Evolutionary conservation across 2,329 filamentous ascomycete genomes (phyloP).

Genomic region (Xylariaceae sp.): DNA sequence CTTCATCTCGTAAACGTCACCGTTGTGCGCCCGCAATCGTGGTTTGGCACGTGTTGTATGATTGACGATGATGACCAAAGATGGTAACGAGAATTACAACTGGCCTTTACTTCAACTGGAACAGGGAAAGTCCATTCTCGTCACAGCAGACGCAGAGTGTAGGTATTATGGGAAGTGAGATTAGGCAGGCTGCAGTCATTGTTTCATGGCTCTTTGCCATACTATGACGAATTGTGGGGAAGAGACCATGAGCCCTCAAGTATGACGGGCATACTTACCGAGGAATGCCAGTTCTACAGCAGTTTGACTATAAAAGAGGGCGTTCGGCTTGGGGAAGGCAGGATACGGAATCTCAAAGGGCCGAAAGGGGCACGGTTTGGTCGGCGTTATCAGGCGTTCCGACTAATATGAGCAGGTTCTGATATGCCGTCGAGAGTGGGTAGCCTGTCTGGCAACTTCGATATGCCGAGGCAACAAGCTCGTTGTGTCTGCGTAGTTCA

Average conservation of each 20-base stretch:
- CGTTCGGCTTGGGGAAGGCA: neutral
- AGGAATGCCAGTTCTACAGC: neutral
- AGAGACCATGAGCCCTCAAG: neutral
- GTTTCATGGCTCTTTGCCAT: neutral
- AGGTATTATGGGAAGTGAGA: neutral
- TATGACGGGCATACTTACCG: neutral
- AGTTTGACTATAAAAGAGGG: neutral
- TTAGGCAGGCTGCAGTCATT: neutral
- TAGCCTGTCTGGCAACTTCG: neutral
- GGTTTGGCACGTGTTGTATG: neutral
- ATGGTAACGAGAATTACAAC: neutral
- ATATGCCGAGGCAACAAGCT: neutral
- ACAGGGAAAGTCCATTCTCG: neutral
- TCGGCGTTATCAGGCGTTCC: conserved; percentile 8
- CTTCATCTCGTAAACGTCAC: neutral
- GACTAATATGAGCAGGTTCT: neutral
- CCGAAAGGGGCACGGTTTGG: conserved; percentile 8
- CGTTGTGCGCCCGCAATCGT: neutral
- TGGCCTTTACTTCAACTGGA: neutral
- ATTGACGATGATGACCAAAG: neutral
- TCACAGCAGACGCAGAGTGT: neutral
- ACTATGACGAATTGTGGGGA: neutral
- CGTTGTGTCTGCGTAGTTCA: neutral
- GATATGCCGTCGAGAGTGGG: neutral
- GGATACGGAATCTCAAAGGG: conserved; percentile 1